Evolutionary conservation across 768 basidiomycete genomes (phyloP), one percentile per base, ranked within the genome.

Genomic region (Suillus ampliporus): DNA sequence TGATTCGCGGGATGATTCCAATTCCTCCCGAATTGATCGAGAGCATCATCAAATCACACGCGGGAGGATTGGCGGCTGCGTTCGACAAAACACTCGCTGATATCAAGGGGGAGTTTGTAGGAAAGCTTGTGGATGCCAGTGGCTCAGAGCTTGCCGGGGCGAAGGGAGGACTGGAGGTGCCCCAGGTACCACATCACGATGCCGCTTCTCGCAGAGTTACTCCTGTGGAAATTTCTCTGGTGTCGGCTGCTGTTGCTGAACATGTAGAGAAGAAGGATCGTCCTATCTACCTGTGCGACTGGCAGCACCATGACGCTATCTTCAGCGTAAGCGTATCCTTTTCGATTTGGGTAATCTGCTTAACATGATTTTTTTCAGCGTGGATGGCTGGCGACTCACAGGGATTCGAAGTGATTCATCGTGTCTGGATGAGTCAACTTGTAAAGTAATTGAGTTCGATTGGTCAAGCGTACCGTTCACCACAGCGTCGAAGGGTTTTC

Each of bases 1-100:
- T 74, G 3, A 38, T 75, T 35, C 68, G 66, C 31, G 72, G 74
- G 6, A 61, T 74, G 23, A 76, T 74, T 58, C 61, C 64, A 47
- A 64, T 73, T 17, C 66, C 71, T 3, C n/a, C 62, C 37, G 17
- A 60, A 34, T 5, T 75, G 53, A 60, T 75, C 58, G 60, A 71
- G 38, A 66, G 69, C 0, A 64, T 73, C 60, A 58, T 73, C 23
- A 62, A 67, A 14, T 52, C 62, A 17, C 65, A 56, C 37, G 61
- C 51, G 34, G 40, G 59, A 14, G 17, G 35, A 1, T n/a, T 56
- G n/a, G 37, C 54, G 40, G 56, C 51, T 35, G 66, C 67, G n/a
- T 52, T 72, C 56, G 65, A 62, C 4, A 41, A 28, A 13, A 69
- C 66, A 0, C n/a, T 62, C n/a, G 60, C 14, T 19, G 60, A 68